A percentile compares a stretch with the other conserved stretches of the same genome.
These are phyloP conservation scores for Ogataea trehaloabstinens DNA, from an alignment of 805 yeast species.

Conservation along the genomic window DNA sequence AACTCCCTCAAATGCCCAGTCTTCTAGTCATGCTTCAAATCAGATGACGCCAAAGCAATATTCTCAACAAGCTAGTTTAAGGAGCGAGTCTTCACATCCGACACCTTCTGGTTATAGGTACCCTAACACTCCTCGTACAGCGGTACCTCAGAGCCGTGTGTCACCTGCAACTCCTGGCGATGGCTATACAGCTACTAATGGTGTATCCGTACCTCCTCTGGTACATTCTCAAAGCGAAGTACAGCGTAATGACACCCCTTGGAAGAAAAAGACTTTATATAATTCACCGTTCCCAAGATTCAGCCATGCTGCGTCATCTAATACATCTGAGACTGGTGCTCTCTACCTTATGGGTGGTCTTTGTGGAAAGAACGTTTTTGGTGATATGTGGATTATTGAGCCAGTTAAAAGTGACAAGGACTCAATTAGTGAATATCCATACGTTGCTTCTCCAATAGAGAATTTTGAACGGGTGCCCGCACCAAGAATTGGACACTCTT, in stretches of 20 bases:
- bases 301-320: conserved; percentile 82
- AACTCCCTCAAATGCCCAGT: conserved; percentile 10
- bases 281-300: conserved; percentile 92
- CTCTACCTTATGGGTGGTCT: conserved; percentile 92
- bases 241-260: conserved; percentile 42
- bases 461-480: conserved; percentile 83
- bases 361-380: conserved; percentile 87
- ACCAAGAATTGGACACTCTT: conserved; percentile 95
- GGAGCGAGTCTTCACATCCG: neutral
- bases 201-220: neutral
- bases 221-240: neutral
- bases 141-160: neutral
- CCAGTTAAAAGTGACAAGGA: conserved; percentile 35
- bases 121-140: neutral
- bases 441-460: conserved; percentile 53
- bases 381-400: conserved; percentile 89
- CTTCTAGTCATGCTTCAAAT: conserved; percentile 5
- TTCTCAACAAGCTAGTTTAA: conserved; percentile 1
- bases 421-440: conserved; percentile 31
- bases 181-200: neutral
- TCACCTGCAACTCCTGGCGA: neutral
- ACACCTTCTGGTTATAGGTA: neutral
- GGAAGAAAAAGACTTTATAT: conserved; percentile 61
- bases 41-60: conserved; percentile 9
- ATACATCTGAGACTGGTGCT: conserved; percentile 76